These are phyloP conservation scores for Talaromyces adpressus DNA, from an alignment of 495 filamentous ascomycete species.

Conservation along the genomic window DNA sequence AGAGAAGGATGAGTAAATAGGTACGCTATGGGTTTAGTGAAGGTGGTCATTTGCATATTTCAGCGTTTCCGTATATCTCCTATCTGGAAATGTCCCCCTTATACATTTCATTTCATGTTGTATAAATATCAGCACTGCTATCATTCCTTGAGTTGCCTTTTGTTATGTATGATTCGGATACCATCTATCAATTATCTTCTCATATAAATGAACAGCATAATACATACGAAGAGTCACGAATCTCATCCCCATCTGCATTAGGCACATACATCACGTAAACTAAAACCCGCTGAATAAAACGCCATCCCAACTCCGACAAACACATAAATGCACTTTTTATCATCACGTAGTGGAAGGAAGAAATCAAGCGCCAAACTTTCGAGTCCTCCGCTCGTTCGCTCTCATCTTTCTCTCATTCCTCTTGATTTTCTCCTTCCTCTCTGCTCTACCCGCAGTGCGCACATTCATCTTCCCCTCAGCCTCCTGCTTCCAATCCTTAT, in stretches of 20 bases:
- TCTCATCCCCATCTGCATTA: not conserved
- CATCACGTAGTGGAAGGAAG: not conserved
- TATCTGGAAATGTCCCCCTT: not conserved
- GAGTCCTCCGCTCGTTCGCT: slow-evolving; percentile 54
- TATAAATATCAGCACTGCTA: not conserved
- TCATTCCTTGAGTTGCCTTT: not conserved
- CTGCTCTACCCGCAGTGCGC: slow-evolving; percentile 53
- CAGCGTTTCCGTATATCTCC: not conserved
- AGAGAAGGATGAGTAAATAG: slow-evolving; percentile 4
- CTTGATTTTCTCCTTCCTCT: slow-evolving; percentile 57
- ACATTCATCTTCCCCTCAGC: slow-evolving; percentile 50
- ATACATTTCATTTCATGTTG: not conserved
- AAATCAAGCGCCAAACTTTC: slow-evolving; percentile 28
- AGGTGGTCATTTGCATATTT: not conserved
- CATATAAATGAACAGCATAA: not conserved
- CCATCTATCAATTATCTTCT: not conserved
- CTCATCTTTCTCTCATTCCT: slow-evolving; percentile 65
- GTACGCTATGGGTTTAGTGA: not conserved
- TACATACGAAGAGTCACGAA: not conserved
- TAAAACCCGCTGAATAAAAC: not conserved
- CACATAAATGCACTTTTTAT: slow-evolving; percentile 6
- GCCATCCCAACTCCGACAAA: slow-evolving; percentile 1
- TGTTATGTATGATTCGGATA: not conserved
- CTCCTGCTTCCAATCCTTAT: slow-evolving; percentile 63
- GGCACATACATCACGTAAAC: not conserved